Evolutionary conservation across 2,329 filamentous ascomycete genomes (phyloP).

Genomic region (Stemphylium vesicarium): DNA sequence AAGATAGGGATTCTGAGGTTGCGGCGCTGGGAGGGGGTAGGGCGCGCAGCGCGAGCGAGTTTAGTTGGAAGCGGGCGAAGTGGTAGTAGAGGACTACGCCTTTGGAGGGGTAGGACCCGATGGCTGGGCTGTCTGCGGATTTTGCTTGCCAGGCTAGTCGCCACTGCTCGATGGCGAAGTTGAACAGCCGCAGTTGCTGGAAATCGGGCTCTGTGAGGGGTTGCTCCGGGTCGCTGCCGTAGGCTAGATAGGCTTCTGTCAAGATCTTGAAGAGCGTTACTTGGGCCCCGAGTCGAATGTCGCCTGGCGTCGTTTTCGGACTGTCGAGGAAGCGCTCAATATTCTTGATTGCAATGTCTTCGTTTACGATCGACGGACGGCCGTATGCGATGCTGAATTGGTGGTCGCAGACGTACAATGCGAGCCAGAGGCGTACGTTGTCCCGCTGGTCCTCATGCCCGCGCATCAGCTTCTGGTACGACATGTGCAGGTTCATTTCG

Average conservation of each 20-base stretch:
- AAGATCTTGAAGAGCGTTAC: slow-evolving; percentile 44
- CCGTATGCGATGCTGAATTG: slow-evolving; percentile 52
- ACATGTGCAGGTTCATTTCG: slow-evolving; percentile 51
- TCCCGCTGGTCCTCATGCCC: slow-evolving; percentile 45
- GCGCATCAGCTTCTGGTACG: slow-evolving; percentile 45
- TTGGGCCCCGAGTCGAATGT: slow-evolving; percentile 40
- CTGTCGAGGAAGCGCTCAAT: slow-evolving; percentile 43
- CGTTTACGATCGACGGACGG: slow-evolving; percentile 50
- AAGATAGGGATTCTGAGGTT: slow-evolving; percentile 53
- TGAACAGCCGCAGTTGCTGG: slow-evolving; percentile 49
- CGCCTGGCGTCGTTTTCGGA: slow-evolving; percentile 35
- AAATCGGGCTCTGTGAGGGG: slow-evolving; percentile 48
- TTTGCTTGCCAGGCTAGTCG: slow-evolving; percentile 48
- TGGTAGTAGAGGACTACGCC: slow-evolving; percentile 61
- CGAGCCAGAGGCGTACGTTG: slow-evolving; percentile 50
- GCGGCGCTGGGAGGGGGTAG: slow-evolving; percentile 52
- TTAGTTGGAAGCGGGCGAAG: slow-evolving; percentile 62
- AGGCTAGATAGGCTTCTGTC: slow-evolving; percentile 42
- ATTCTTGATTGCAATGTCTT: slow-evolving; percentile 47
- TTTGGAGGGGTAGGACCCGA: slow-evolving; percentile 53
- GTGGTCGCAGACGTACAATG: slow-evolving; percentile 50
- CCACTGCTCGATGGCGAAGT: slow-evolving; percentile 54
- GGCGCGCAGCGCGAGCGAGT: slow-evolving; percentile 54
- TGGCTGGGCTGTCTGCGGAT: slow-evolving; percentile 35
- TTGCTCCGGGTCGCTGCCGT: slow-evolving; percentile 45